These are phyloP conservation scores for Kingdonia uniflora DNA, from an alignment of 164 flowering plant species.

Conservation along the genomic window DNA sequence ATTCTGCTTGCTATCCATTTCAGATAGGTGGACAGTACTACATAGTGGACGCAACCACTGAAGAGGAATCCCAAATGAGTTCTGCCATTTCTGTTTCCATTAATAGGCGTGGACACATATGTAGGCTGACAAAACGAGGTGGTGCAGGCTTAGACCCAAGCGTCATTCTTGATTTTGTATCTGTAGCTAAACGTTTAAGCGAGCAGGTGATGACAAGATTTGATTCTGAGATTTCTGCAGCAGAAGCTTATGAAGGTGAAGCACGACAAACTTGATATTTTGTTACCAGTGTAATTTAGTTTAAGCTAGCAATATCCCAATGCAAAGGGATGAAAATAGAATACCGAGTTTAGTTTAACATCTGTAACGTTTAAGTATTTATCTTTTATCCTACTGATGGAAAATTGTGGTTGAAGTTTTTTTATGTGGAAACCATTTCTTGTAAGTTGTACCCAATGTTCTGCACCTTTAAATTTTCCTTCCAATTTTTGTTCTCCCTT, in stretches of 20 bases:
- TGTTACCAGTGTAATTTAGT: neutral
- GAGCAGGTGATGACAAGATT: constrained; percentile 56
- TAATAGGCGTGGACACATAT: constrained; percentile 61
- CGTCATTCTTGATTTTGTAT: constrained; percentile 81
- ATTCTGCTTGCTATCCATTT: neutral
- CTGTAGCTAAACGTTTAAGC: constrained; percentile 71
- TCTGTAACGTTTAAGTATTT: too few relatives aligned
- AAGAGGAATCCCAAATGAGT: constrained; percentile 96
- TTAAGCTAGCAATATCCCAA: too few relatives aligned
- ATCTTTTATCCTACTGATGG: too few relatives aligned
- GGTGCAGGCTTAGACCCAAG: constrained; percentile 91
- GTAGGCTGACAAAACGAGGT: constrained; percentile 77
- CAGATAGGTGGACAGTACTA: constrained; percentile 77
- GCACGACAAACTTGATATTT: constrained; percentile 8
- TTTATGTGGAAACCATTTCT: too few relatives aligned
- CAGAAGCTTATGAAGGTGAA: constrained; percentile 61
- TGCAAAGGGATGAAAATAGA: too few relatives aligned
- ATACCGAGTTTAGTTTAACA: too few relatives aligned
- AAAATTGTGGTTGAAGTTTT: too few relatives aligned
- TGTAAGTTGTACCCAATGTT: too few relatives aligned
- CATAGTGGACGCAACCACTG: constrained; percentile 80
- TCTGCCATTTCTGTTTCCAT: constrained; percentile 77
- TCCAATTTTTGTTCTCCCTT: too few relatives aligned
- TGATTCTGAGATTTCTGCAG: constrained; percentile 85
- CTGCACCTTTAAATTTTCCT: too few relatives aligned